These are phyloP conservation scores for Aspergillus incahuasiensis DNA, from an alignment of 495 filamentous ascomycete genomes.

Conservation along the genomic window DNA sequence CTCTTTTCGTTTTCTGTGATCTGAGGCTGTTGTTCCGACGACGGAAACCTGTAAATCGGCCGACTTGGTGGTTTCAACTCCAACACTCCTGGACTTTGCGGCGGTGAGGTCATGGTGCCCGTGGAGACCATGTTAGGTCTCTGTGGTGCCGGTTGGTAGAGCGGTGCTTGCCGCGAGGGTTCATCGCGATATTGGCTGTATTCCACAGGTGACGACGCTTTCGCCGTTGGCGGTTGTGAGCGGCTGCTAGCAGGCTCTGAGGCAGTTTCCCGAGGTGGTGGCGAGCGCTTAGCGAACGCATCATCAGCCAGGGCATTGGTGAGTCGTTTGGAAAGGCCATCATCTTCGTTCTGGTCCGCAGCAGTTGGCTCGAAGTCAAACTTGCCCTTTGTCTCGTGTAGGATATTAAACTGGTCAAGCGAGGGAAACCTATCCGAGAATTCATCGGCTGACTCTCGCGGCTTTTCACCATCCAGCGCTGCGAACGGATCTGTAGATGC, in stretches of 20 bases:
- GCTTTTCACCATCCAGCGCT: constrained; percentile 64
- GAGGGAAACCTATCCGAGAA: constrained; percentile 82
- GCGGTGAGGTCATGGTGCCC: constrained; percentile 83
- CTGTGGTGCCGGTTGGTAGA: constrained; percentile 56
- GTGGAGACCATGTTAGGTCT: constrained; percentile 79
- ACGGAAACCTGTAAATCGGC: constrained; percentile 60
- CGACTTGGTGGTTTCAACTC: constrained; percentile 40
- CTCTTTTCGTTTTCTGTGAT: constrained; percentile 28
- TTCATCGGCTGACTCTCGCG: constrained; percentile 61
- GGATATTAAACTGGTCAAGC: constrained; percentile 85
- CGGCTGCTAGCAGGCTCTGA: constrained; percentile 24
- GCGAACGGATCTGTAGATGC: constrained; percentile 83
- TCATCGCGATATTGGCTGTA: constrained; percentile 24
- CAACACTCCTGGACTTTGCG: constrained; percentile 52
- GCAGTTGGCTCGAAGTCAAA: constrained; percentile 74
- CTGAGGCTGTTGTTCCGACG: constrained; percentile 47
- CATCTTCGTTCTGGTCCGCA: constrained; percentile 46
- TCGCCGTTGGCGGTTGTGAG: constrained; percentile 26
- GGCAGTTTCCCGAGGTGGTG: constrained; percentile 26
- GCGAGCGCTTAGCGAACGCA: constrained; percentile 60
- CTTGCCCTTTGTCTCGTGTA: constrained; percentile 79
- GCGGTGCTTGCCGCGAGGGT: constrained; percentile 30
- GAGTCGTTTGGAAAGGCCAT: constrained; percentile 67
- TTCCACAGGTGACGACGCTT: constrained; percentile 12
- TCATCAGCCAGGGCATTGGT: constrained; percentile 85